These are phyloP conservation scores for Pestalotiopsis sp. DNA, from an alignment of 2,329 filamentous ascomycete genomes.

Conservation along the genomic window DNA sequence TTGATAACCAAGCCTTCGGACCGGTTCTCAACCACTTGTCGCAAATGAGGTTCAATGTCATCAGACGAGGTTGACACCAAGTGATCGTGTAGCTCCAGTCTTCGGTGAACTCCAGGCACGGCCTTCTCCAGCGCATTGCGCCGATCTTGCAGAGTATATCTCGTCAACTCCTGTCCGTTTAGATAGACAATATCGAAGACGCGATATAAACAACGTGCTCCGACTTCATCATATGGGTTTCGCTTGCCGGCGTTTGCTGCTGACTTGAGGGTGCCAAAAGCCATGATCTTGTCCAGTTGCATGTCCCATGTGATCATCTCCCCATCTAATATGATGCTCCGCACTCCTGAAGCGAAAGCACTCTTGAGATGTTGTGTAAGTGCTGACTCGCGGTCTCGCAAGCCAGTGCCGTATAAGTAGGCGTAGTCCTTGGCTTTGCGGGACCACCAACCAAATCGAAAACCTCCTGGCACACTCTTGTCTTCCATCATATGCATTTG, in stretches of 20 bases:
- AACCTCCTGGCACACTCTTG: slow-evolving; percentile 66
- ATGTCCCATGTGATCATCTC: slow-evolving; percentile 99
- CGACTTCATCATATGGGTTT: slow-evolving; percentile 66
- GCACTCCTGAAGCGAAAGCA: slow-evolving; percentile 77
- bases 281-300: slow-evolving; percentile 78
- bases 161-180: slow-evolving; percentile 78
- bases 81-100: slow-evolving; percentile 82
- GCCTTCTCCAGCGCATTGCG: slow-evolving; percentile 72
- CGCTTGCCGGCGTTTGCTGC: slow-evolving; percentile 80
- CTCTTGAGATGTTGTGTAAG: slow-evolving; percentile 78
- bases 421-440: slow-evolving; percentile 96
- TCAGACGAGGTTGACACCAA: slow-evolving; percentile 65
- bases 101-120: slow-evolving; percentile 70
- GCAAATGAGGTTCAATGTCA: slow-evolving; percentile 78
- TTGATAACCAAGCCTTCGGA: slow-evolving; percentile 93
- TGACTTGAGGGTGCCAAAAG: slow-evolving; percentile 92
- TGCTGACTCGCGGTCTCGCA: slow-evolving; percentile 74
- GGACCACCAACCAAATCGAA: slow-evolving; percentile 86
- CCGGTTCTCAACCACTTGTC: slow-evolving; percentile 81
- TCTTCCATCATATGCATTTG: slow-evolving; percentile 90
- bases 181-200: slow-evolving; percentile 92
- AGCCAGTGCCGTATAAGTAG: slow-evolving; percentile 82
- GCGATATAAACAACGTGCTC: slow-evolving; percentile 75
- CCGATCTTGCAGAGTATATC: slow-evolving; percentile 82
- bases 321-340: slow-evolving; percentile 89